Conservation (phyloP, 768 basidiomycete species). For the Mycena rebaudengoi region DNA sequence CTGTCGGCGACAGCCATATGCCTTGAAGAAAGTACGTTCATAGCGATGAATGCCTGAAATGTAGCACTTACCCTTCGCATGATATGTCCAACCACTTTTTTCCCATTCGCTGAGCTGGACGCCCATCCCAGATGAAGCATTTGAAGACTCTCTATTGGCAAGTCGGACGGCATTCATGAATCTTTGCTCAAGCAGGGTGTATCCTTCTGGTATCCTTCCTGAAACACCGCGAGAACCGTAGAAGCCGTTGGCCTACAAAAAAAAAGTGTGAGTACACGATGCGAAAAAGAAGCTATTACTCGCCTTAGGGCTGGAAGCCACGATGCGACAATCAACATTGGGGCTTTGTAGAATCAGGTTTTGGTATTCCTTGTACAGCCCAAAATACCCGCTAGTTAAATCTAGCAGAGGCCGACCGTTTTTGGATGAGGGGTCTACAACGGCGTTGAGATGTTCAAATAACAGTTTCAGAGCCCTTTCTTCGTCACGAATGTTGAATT, state of each 20-base stretch:
- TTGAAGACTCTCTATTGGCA: conserved; percentile 54
- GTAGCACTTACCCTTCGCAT: conserved; percentile 84
- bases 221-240: conserved; percentile 90
- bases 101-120: conserved; percentile 90
- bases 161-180: conserved; percentile 75
- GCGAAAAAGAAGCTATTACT: conserved; percentile 25
- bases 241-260: conserved; percentile 90
- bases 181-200: conserved; percentile 85
- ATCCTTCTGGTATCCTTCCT: conserved; percentile 93
- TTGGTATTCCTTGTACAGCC: conserved; percentile 83
- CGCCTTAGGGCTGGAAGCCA: conserved; percentile 90
- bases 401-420: conserved; percentile 62
- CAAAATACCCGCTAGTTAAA: conserved; percentile 96
- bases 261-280: neutral
- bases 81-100: conserved; percentile 93
- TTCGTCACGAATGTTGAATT: conserved; percentile 88
- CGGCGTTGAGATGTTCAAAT: conserved; percentile 59
- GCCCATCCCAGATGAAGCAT: too few relatives aligned
- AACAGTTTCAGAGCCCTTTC: conserved; percentile 67
- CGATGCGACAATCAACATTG: conserved; percentile 69
- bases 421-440: conserved; percentile 12
- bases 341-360: conserved; percentile 67
- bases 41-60: neutral
- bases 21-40: conserved; percentile 52
- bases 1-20: conserved; percentile 80